Conservation (phyloP, 176 grass and related monocot genomes). For the Luzula sylvatica region DNA sequence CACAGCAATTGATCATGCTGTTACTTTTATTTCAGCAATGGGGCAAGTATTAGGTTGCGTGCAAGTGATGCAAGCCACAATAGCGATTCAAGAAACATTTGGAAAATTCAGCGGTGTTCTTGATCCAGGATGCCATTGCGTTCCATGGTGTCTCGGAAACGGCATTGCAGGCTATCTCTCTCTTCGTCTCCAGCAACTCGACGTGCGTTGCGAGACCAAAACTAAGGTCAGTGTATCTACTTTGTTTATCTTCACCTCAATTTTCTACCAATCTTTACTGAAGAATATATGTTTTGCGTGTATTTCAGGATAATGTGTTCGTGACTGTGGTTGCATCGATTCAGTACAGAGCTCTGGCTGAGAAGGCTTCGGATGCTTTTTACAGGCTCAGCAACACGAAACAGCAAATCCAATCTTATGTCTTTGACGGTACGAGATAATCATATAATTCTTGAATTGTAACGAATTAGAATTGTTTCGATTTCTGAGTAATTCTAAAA, state of each 20-base stretch:
- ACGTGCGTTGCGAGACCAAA: conserved; percentile 66
- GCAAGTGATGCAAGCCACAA: conserved; percentile 14
- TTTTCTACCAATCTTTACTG: too few species aligned
- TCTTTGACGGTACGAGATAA: conserved; percentile 50
- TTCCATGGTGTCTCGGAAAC: conserved; percentile 19
- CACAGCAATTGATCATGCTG: neutral
- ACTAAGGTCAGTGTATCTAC: conserved; percentile 37
- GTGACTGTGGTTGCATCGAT: conserved; percentile 83
- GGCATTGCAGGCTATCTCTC: conserved; percentile 48
- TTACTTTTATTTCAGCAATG: neutral
- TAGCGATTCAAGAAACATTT: conserved; percentile 15
- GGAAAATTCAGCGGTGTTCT: conserved; percentile 18
- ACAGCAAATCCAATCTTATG: conserved; percentile 82
- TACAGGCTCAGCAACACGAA: conserved; percentile 84
- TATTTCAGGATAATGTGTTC: conserved; percentile 82
- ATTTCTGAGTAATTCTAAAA: neutral
- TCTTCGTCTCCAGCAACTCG: conserved; percentile 61
- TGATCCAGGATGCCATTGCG: conserved; percentile 14
- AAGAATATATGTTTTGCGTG: conserved; percentile 8
- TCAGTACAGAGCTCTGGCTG: conserved; percentile 61
- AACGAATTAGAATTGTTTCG: neutral
- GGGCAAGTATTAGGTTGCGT: conserved; percentile 11
- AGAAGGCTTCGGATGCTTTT: conserved; percentile 63
- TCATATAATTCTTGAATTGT: neutral
- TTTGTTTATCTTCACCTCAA: neutral